phyloP scores from a whole-genome alignment of 73 alveolate species.

The Paramecium primaurelia region DNA sequence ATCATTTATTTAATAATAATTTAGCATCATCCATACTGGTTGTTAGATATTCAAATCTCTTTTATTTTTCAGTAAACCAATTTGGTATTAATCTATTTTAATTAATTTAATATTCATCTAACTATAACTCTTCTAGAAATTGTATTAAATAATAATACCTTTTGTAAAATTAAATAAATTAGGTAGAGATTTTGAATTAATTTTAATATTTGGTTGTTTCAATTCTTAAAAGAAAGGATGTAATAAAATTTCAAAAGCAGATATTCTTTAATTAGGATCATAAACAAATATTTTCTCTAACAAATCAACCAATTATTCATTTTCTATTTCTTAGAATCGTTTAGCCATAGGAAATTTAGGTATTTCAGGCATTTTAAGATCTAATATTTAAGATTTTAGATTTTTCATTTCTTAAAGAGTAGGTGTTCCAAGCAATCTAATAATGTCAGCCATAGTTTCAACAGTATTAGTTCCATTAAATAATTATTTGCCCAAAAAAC shows the following conservation, averaged over 20 bases:
- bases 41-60: conserved; percentile 16
- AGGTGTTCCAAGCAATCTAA: conserved; percentile 82
- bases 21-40: conserved; percentile 17
- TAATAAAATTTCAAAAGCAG: conserved; percentile 12
- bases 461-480: conserved; percentile 76
- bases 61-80: conserved; percentile 20
- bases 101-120: background rate
- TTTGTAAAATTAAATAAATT: conserved; percentile 37
- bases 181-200: conserved; percentile 18
- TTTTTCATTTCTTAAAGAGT: conserved; percentile 55
- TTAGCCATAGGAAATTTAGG: conserved; percentile 30
- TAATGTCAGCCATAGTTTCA: conserved; percentile 77
- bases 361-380: conserved; percentile 51
- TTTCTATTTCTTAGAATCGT: background rate
- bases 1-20: background rate
- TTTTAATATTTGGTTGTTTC: conserved; percentile 36
- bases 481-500: conserved; percentile 71
- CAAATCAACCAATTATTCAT: conserved; percentile 1
- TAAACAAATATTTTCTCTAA: conserved; percentile 13
- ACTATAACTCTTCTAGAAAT: background rate
- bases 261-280: conserved; percentile 14
- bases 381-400: conserved; percentile 44
- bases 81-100: background rate
- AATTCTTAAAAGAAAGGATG: conserved; percentile 44
- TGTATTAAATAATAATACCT: background rate